These are phyloP conservation scores for Toxicodendron radicans DNA, from an alignment of 345 rosid species.

Conservation along the genomic window DNA sequence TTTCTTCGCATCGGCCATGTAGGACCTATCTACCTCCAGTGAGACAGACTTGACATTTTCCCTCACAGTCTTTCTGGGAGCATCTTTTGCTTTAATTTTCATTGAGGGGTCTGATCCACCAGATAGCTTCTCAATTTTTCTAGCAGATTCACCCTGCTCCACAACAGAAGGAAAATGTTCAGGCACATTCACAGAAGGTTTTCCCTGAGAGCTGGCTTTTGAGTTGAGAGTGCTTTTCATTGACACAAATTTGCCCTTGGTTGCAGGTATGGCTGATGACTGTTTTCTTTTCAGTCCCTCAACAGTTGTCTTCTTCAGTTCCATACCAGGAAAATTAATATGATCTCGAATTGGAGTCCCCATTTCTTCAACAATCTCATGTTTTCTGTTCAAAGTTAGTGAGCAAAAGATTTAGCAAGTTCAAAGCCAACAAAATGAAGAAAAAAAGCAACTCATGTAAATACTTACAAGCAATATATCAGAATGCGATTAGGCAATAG, in stretches of 20 bases:
- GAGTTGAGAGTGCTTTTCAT: constrained; percentile 34
- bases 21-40: constrained; percentile 35
- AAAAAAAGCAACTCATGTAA: constrained; percentile 11
- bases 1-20: constrained; percentile 28
- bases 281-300: constrained; percentile 34
- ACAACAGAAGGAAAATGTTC: constrained; percentile 30
- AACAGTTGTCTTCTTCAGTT: constrained; percentile 30
- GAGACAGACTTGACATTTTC: constrained; percentile 31
- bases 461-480: constrained; percentile 89
- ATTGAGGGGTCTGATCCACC: constrained; percentile 32
- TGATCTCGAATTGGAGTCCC: constrained; percentile 81
- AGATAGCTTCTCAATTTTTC: constrained; percentile 38
- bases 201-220: constrained; percentile 30
- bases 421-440: constrained; percentile 4
- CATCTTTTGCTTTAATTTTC: constrained; percentile 41
- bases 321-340: constrained; percentile 59
- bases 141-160: constrained; percentile 34
- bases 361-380: constrained; percentile 59
- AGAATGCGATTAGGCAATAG: constrained; percentile 70
- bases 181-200: constrained; percentile 25
- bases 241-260: constrained; percentile 30
- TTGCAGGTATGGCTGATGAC: constrained; percentile 31
- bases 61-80: constrained; percentile 32
- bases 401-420: constrained; percentile 21
- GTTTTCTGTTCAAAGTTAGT: constrained; percentile 65